Evolutionary conservation across 2,329 filamentous ascomycete genomes (phyloP).

Genomic region (Leptographium procerum): DNA sequence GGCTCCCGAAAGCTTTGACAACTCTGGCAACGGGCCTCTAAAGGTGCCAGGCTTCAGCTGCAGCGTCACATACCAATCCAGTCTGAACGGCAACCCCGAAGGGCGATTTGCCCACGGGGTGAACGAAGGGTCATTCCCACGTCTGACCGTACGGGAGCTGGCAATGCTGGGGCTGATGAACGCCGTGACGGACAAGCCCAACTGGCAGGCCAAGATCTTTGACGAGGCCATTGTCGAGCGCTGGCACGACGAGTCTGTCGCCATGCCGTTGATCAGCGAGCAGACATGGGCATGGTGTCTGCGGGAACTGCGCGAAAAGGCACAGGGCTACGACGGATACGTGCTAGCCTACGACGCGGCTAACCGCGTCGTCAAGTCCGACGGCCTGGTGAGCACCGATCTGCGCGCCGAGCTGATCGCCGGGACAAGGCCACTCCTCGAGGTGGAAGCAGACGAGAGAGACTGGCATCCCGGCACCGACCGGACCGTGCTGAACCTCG

Average conservation of each 20-base stretch:
- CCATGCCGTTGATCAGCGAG: neutral
- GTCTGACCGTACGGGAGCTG: constrained; percentile 17
- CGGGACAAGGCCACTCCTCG: neutral
- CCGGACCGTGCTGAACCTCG: constrained; percentile 34
- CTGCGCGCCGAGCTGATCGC: neutral
- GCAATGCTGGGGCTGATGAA: constrained; percentile 24
- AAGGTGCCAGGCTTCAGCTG: constrained; percentile 1
- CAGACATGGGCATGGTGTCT: constrained; percentile 19
- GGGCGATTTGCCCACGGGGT: neutral
- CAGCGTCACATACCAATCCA: neutral
- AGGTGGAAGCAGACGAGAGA: neutral
- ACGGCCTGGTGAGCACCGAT: constrained; percentile 16
- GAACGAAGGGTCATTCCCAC: neutral
- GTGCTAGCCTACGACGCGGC: constrained; percentile 30
- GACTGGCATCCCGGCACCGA: neutral
- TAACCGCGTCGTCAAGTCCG: constrained; percentile 38
- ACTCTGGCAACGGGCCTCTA: constrained; percentile 1
- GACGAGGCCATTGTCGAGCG: constrained; percentile 19
- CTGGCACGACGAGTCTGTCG: constrained; percentile 20
- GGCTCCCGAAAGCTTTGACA: neutral
- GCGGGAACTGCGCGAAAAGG: constrained; percentile 38
- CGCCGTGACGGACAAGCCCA: constrained; percentile 22
- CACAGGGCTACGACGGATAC: constrained; percentile 28
- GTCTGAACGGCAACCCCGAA: neutral
- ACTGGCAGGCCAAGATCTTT: constrained; percentile 23